Percentiles rank a stretch among this genome's conserved stretches.
phyloP scores from a whole-genome alignment of 1,139 yeast species.

The Barnettozyma hawaiiensis region DNA sequence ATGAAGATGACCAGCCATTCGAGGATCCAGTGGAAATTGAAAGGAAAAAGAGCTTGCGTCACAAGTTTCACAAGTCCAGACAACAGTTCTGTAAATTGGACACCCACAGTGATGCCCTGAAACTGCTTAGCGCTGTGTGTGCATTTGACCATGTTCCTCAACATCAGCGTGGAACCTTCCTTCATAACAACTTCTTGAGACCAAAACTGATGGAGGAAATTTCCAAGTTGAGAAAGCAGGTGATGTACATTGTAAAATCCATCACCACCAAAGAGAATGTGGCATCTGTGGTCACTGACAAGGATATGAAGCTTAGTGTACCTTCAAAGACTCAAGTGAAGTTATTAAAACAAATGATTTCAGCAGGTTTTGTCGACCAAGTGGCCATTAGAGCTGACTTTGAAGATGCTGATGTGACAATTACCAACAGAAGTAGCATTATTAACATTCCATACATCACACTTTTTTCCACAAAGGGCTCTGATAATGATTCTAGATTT shows the following conservation, averaged over 20 bases:
- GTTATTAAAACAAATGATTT: slow-evolving; percentile 83
- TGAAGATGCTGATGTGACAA: slow-evolving; percentile 54
- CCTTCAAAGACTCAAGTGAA: slow-evolving; percentile 68
- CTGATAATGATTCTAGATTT: slow-evolving; percentile 40
- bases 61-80: slow-evolving; percentile 51
- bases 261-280: slow-evolving; percentile 55
- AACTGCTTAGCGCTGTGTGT: slow-evolving; percentile 76
- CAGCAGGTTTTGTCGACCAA: slow-evolving; percentile 91
- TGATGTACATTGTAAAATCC: slow-evolving; percentile 65
- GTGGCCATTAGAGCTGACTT: slow-evolving; percentile 80
- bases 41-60: slow-evolving; percentile 39
- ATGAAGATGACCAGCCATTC: slow-evolving; percentile 26
- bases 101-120: slow-evolving; percentile 66
- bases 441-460: slow-evolving; percentile 71
- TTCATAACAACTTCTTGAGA: slow-evolving; percentile 54
- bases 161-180: slow-evolving; percentile 42
- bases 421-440: slow-evolving; percentile 54
- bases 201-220: slow-evolving; percentile 81
- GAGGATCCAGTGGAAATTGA: slow-evolving; percentile 37
- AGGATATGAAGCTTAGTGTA: slow-evolving; percentile 54
- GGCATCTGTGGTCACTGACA: slow-evolving; percentile 44
- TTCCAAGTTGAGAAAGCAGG: slow-evolving; percentile 69
- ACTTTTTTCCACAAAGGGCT: slow-evolving; percentile 46
- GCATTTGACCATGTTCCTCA: slow-evolving; percentile 74
- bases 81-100: slow-evolving; percentile 64